These are phyloP conservation scores for Phlebopus sp. DNA, from an alignment of 1,284 basidiomycete species.

Conservation along the genomic window DNA sequence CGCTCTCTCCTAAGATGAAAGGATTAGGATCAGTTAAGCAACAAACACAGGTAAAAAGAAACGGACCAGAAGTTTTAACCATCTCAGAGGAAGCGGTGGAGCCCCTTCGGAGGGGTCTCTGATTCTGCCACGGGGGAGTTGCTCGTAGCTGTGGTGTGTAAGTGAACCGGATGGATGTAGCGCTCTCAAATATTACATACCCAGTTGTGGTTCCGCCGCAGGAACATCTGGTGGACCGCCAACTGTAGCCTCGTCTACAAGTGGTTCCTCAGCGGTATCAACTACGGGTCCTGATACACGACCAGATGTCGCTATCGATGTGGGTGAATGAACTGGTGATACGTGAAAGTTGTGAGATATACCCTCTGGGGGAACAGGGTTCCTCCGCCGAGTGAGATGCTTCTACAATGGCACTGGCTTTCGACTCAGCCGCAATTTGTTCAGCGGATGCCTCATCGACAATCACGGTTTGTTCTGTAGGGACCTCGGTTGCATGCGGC, in stretches of 20 bases:
- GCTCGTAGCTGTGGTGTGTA: constrained; percentile 3
- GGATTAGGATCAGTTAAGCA: too few species aligned
- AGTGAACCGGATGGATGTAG: not conserved
- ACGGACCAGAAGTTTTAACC: too few species aligned
- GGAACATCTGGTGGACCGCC: not conserved
- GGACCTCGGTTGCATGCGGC: not conserved
- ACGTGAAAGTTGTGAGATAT: too few species aligned
- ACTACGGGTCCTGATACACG: not conserved
- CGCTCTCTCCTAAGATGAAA: too few species aligned
- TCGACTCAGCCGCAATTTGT: not conserved
- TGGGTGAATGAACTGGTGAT: too few species aligned
- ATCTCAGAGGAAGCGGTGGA: too few species aligned
- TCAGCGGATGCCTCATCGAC: not conserved
- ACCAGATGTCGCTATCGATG: not conserved
- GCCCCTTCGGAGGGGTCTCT: too few species aligned
- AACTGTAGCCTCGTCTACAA: not conserved
- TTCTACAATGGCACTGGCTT: not conserved
- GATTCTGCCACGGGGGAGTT: not conserved
- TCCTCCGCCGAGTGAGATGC: too few species aligned
- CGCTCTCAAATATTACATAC: constrained; percentile 13
- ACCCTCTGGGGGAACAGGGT: too few species aligned
- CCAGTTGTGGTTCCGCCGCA: not conserved
- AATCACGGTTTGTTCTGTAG: not conserved
- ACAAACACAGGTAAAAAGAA: too few species aligned
- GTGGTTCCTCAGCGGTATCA: not conserved